phyloP scores from a whole-genome alignment of 2,329 filamentous ascomycete genomes.

The Nemania sp. region DNA sequence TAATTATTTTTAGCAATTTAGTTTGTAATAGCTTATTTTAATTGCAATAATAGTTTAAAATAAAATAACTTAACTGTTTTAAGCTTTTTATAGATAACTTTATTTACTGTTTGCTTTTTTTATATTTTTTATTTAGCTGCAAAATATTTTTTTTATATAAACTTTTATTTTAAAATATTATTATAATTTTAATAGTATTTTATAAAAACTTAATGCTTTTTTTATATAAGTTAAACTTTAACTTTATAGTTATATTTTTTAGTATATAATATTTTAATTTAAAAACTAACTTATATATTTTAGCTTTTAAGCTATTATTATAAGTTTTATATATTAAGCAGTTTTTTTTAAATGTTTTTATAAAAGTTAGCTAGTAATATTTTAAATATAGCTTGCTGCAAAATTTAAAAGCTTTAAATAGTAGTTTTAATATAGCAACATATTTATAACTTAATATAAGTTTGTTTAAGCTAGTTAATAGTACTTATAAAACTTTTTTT shows the following conservation, averaged over 20 bases:
- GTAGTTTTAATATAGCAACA: background rate
- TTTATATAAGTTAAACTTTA: constrained; percentile 10
- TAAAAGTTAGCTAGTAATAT: background rate
- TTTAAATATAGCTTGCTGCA: background rate
- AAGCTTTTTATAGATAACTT: background rate
- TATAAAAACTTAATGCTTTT: constrained; percentile 1
- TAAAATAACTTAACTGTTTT: too few relatives aligned
- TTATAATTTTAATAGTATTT: constrained; percentile 2
- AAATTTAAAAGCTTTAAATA: background rate
- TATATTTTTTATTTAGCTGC: background rate
- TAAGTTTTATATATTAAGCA: background rate
- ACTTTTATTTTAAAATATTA: background rate
- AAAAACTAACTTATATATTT: background rate
- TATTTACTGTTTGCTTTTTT: background rate
- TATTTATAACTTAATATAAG: constrained; percentile 7
- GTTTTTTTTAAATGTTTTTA: background rate
- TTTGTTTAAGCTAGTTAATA: background rate
- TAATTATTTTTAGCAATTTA: too few relatives aligned
- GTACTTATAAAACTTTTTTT: background rate
- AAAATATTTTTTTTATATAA: background rate
- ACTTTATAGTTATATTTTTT: background rate
- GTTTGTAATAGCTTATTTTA: background rate
- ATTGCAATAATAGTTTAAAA: too few relatives aligned
- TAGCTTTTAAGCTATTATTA: background rate
- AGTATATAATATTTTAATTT: background rate